Base-by-base conservation (phyloP, 2,329 filamentous ascomycete genomes). In the Aspergillus sp. region DNA sequence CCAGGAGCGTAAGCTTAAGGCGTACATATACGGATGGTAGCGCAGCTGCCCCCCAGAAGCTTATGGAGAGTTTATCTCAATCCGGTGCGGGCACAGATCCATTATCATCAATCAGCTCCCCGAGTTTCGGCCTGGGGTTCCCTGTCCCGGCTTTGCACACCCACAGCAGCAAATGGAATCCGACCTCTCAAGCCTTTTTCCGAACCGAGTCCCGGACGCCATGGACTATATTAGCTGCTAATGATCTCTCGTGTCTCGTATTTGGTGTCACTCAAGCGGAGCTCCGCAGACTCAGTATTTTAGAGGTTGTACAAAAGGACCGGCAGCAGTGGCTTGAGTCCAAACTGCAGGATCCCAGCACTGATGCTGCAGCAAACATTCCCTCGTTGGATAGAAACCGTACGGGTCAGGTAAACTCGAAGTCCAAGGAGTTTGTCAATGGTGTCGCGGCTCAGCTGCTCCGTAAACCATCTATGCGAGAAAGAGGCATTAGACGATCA, bases 191-290 rank as follows among this genome's bases (percentile, higher is more conserved):
- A 66, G 93, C 93, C 45, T 96, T 98, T 48, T 98, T 98, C 64
- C 94, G 91, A 5, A 98, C 93, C n/a, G 88, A 94, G 66, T 79
- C 86, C 9, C 82, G 85, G 53, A 80, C 88, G 6, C 93, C 91
- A 3, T 98, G 89, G 86, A 98, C 91, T 1, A 96, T 98, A 49
- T 79, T 96, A 45, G 88, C 93, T 3, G 93, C 93, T 43, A 98
- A 98, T 63, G 93, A 98, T 64, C 75, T 98, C 42, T 93, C 93
- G 12, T 98, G 93, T 67, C 75, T 98, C 39, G 85, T 97, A n/a
- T 98, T 97, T 70, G 93, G 93, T n/a, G 88, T 98, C 7, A 95
- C 90, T n/a, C 88, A 88, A 61, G 87, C 88, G 4, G 93, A 98
- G 67, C 87, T 98, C 27, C 82, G 89, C 46, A 96, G 89, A 63